phyloP scores from a whole-genome alignment of 2,329 filamentous ascomycete genomes.

The Gnomoniopsis smithogilvyi region DNA sequence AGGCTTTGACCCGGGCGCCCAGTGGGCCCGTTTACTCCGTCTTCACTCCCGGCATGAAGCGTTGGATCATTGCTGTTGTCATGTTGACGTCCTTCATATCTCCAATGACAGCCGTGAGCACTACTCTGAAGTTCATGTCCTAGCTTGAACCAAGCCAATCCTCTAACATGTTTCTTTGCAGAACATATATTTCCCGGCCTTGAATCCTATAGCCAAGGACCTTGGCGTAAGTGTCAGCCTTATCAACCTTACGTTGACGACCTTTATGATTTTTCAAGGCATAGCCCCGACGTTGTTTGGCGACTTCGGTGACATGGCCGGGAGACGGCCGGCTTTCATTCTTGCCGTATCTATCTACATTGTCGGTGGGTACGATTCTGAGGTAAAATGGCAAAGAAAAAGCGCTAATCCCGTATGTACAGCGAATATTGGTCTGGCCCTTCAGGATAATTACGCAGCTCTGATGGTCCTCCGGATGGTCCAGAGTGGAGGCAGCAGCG shows the following conservation, averaged over 20 bases:
- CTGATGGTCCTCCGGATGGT: constrained; percentile 59
- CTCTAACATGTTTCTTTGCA: constrained; percentile 2
- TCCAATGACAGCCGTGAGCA: constrained; percentile 46
- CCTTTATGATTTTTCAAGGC: constrained; percentile 63
- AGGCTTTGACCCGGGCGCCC: constrained; percentile 31
- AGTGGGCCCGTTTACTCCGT: constrained; percentile 39
- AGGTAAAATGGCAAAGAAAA: background rate
- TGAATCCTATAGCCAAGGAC: constrained; percentile 35
- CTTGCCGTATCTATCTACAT: constrained; percentile 56
- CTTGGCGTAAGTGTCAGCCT: constrained; percentile 36
- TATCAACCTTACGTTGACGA: constrained; percentile 52
- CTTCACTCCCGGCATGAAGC: constrained; percentile 40
- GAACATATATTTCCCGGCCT: constrained; percentile 52
- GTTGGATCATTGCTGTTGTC: constrained; percentile 52
- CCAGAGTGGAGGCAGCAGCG: constrained; percentile 63
- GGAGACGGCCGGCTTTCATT: constrained; percentile 60
- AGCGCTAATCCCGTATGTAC: background rate
- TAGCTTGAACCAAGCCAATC: too few relatives aligned
- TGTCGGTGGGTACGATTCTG: constrained; percentile 20
- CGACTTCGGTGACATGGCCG: constrained; percentile 58
- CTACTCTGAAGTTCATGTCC: background rate
- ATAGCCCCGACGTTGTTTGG: constrained; percentile 60
- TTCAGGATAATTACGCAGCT: constrained; percentile 55
- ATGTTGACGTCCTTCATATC: constrained; percentile 52
- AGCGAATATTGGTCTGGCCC: constrained; percentile 57